Base-by-base conservation (phyloP, 2,329 filamentous ascomycete species). In the Talaromyces atroroseus region DNA sequence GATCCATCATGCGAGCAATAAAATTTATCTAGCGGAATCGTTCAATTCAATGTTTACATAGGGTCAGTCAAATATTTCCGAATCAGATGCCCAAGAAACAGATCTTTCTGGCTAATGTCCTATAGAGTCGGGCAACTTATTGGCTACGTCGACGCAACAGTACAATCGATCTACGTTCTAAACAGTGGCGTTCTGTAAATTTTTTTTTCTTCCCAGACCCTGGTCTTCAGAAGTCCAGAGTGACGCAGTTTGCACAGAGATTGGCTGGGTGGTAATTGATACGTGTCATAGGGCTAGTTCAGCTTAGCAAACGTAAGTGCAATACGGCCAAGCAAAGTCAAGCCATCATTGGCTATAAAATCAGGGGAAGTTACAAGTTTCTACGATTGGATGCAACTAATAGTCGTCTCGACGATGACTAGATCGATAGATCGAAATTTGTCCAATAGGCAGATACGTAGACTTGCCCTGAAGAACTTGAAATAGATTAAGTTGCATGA, bases 241-340 rank as follows among this genome's bases (percentile, higher is more conserved):
- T 36, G 32, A 36, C 32, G 14, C 12, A 36, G 12, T 36, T 10
- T 12, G 14, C 14, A 36, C 32, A 36, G 8, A 10, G 32, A 36
- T 36, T 36, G 32, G 49, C 49, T 52, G 49, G 49, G 34, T 51
- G 16, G 26, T 38, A 51, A 40, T n/a, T 42, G n/a, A 32, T 44
- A 40, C 16, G 14, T 40, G 38, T 24, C 29, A 14, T 21, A 45
- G 51, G 16, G 44, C 44, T 42, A 42, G n/a, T 20, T 16, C 32
- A 6, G 29, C 29, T 36, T 16, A 42, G 16, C 12, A 23, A 8
- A 26, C 8, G 26, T 52, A 52, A 46, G 46, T 20, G 46, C 51
- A 53, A 7, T 47, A 53, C 45, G 26, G 14, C 32, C 49, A 40
- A 7, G 16, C 34, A 5, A 10, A 50, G 10, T 38, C 24, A 32